Evolutionary conservation across 1,139 yeast genomes (phyloP).

Genomic region (Candida sojae): DNA sequence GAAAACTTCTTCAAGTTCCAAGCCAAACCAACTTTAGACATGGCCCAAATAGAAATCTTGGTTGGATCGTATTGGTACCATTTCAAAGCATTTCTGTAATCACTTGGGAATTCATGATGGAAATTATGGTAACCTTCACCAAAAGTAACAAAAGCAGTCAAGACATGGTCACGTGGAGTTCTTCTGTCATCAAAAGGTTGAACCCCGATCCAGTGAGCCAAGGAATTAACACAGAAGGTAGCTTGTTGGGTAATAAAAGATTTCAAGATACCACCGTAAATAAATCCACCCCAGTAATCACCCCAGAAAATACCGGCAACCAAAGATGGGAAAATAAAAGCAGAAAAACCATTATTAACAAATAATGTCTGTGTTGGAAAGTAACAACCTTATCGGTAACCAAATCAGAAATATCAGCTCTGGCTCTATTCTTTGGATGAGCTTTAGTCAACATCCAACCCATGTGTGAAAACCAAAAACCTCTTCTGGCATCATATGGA

Average conservation of each 20-base stretch:
- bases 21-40: slow-evolving; percentile 82
- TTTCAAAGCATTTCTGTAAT: slow-evolving; percentile 94
- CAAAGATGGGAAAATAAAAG: slow-evolving; percentile 72
- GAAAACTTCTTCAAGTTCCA: slow-evolving; percentile 91
- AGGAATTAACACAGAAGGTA: slow-evolving; percentile 96
- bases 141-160: slow-evolving; percentile 92
- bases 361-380: slow-evolving; percentile 91
- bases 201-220: slow-evolving; percentile 97
- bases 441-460: slow-evolving; percentile 97
- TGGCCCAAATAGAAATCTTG: slow-evolving; percentile 69
- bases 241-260: slow-evolving; percentile 91
- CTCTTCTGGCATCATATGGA: slow-evolving; percentile 95
- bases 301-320: slow-evolving; percentile 82
- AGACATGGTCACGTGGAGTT: slow-evolving; percentile 93
- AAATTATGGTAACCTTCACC: slow-evolving; percentile 99
- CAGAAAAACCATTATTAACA: slow-evolving; percentile 64
- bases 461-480: slow-evolving; percentile 94
- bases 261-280: slow-evolving; percentile 88
- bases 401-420: slow-evolving; percentile 94
- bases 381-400: slow-evolving; percentile 87
- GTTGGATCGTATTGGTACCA: slow-evolving; percentile 99
- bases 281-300: slow-evolving; percentile 89
- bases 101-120: slow-evolving; percentile 99
- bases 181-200: slow-evolving; percentile 98
- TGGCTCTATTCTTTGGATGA: slow-evolving; percentile 92